phyloP scores from a whole-genome alignment of 176 grass and related monocot genomes.

The Oryza coarctata region DNA sequence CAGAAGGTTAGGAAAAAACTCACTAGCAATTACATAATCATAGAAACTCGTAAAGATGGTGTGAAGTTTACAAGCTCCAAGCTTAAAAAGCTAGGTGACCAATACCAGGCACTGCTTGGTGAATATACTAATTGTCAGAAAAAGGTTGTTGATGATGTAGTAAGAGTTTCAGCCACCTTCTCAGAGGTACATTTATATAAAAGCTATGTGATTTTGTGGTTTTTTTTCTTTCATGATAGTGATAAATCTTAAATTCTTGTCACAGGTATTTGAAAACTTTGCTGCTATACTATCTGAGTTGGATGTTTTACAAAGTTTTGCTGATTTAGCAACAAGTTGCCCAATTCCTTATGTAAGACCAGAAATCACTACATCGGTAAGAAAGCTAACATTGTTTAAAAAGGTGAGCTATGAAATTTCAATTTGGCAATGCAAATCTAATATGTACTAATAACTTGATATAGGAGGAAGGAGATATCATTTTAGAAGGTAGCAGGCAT shows the following conservation, averaged over 20 bases:
- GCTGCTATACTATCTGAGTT: constrained; percentile 72
- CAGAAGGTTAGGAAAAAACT: constrained; percentile 96
- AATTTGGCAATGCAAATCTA: constrained; percentile 1
- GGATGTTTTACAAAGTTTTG: constrained; percentile 95
- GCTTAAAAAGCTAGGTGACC: constrained; percentile 88
- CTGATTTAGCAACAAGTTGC: constrained; percentile 80
- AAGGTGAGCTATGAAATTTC: constrained; percentile 22
- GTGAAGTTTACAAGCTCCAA: constrained; percentile 90
- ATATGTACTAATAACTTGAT: constrained; percentile 27
- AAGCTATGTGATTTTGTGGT: constrained; percentile 6
- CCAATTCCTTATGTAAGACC: constrained; percentile 90
- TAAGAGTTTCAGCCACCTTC: constrained; percentile 67
- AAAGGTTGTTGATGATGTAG: constrained; percentile 64
- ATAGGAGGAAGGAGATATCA: constrained; percentile 87
- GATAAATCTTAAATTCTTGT: constrained; percentile 39
- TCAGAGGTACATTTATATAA: constrained; percentile 65
- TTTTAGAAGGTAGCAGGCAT: constrained; percentile 94
- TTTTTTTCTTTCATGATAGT: neutral
- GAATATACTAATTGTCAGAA: constrained; percentile 84
- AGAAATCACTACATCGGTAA: constrained; percentile 82
- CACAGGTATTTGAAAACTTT: constrained; percentile 84
- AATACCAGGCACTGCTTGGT: constrained; percentile 72
- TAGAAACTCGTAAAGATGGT: constrained; percentile 98
- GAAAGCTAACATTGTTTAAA: constrained; percentile 31
- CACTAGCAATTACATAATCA: constrained; percentile 70